Evolutionary conservation across 345 rosid genomes (phyloP), one percentile per base, ranked within the genome.

Genomic region (Erysimum cheiranthoides): DNA sequence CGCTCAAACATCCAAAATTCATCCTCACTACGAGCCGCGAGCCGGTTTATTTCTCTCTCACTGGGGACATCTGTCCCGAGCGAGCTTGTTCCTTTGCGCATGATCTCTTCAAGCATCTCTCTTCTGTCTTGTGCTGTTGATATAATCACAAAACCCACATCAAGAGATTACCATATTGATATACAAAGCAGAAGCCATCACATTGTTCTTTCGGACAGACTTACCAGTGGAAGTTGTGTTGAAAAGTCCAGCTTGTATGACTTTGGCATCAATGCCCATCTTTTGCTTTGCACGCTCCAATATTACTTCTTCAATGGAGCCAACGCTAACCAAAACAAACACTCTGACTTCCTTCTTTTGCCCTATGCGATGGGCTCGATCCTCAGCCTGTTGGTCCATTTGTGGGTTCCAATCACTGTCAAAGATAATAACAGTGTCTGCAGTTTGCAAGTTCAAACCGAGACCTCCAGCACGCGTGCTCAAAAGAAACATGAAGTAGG

Each of bases 181-280:
- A 57, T 8, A 56, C 21, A 34, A 45, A 53, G 66, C 58, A 47
- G 39, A n/a, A 56, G 54, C 50, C 9, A 47, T 49, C 79, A 51
- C 30, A 49, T 28, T 38, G 8, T 60, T 18, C 49, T 66, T n/a
- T 34, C 13, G 16, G 27, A 46, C n/a, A 50, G 66, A 76, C 85
- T 77, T 80, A 95, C 99, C 99, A 25, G 99, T 95, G 65, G 99
- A 92, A 52, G 99, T 93, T 45, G 98, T 95, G 83, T 93, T 95
- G 70, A 95, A 95, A 58, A 95, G 91, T 80, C 99, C 99, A 12
- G 99, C 99, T 84, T 90, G 99, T 82, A 95, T 95, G 84, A 95
- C 99, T 88, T 95, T 95, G 21, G 99, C 99, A 82, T 95, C 98
- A 78, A 95, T 95, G n/a, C 99, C 98, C 98, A 86, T 92, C 84